phyloP scores from a whole-genome alignment of 805 yeast genomes.

The Myxozyma sirexii region DNA sequence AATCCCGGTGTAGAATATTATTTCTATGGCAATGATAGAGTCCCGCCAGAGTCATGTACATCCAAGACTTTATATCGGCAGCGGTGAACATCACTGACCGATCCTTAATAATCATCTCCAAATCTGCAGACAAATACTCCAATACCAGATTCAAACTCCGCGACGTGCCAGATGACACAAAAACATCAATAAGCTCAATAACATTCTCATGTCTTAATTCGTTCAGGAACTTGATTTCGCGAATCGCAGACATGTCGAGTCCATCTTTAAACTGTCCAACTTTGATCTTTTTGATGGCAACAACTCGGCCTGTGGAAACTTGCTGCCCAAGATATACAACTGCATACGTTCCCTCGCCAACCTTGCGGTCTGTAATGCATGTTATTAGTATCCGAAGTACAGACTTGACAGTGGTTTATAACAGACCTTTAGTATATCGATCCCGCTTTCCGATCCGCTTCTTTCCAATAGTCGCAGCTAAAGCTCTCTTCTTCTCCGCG shows the following conservation, averaged over 20 bases:
- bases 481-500: neutral
- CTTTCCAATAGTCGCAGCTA: neutral
- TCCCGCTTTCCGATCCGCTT: conserved; percentile 15
- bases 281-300: conserved; percentile 95
- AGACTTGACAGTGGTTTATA: neutral
- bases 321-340: conserved; percentile 63
- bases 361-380: conserved; percentile 62
- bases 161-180: conserved; percentile 48
- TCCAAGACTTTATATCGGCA: conserved; percentile 90
- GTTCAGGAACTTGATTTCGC: conserved; percentile 87
- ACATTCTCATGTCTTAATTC: conserved; percentile 79
- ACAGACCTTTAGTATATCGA: conserved; percentile 19
- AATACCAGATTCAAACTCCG: conserved; percentile 77
- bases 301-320: conserved; percentile 53
- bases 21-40: conserved; percentile 94
- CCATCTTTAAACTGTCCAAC: conserved; percentile 95
- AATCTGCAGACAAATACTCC: conserved; percentile 89
- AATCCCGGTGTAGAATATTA: conserved; percentile 74
- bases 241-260: conserved; percentile 93
- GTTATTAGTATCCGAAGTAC: neutral
- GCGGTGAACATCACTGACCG: conserved; percentile 72
- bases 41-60: conserved; percentile 91
- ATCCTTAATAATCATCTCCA: conserved; percentile 87
- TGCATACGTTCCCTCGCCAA: conserved; percentile 99
- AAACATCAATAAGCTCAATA: conserved; percentile 87